Conservation (phyloP, 2,329 filamentous ascomycete species). For the Xylaria sp. region DNA sequence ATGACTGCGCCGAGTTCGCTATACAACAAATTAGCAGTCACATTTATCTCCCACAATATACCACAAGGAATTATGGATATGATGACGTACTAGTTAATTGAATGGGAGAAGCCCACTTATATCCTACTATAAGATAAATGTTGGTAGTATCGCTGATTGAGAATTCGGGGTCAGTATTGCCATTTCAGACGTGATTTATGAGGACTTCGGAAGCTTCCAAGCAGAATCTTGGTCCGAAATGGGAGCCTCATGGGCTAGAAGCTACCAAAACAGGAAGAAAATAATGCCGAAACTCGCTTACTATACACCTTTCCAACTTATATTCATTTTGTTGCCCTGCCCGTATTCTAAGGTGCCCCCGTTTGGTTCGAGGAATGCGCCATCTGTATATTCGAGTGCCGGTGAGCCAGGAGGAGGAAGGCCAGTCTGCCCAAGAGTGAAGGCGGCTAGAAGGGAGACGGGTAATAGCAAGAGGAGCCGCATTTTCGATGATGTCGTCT, state of each 20-base stretch:
- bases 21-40: not conserved
- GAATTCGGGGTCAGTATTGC: no score
- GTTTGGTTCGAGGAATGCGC: slow-evolving; percentile 30
- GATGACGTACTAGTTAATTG: slow-evolving; percentile 32
- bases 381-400: slow-evolving; percentile 30
- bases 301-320: slow-evolving; percentile 34
- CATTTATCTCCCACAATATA: not conserved
- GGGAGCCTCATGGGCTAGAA: no score
- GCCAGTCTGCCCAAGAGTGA: slow-evolving; percentile 20
- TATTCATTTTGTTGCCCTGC: slow-evolving; percentile 33
- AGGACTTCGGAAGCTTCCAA: no score
- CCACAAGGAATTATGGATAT: not conserved
- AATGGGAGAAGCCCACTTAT: slow-evolving; percentile 28
- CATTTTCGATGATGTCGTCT: slow-evolving; percentile 16
- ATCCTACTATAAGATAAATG: slow-evolving; percentile 35
- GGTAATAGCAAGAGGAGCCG: slow-evolving; percentile 13
- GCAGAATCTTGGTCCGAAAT: no score
- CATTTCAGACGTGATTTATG: no score
- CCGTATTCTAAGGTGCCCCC: slow-evolving; percentile 28
- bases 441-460: slow-evolving; percentile 18
- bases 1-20: slow-evolving; percentile 33
- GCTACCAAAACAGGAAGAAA: no score
- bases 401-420: slow-evolving; percentile 31
- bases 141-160: slow-evolving; percentile 34
- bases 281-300: no score